Base-by-base conservation (phyloP, 139 green algal species). In the Penium margaritaceum region DNA sequence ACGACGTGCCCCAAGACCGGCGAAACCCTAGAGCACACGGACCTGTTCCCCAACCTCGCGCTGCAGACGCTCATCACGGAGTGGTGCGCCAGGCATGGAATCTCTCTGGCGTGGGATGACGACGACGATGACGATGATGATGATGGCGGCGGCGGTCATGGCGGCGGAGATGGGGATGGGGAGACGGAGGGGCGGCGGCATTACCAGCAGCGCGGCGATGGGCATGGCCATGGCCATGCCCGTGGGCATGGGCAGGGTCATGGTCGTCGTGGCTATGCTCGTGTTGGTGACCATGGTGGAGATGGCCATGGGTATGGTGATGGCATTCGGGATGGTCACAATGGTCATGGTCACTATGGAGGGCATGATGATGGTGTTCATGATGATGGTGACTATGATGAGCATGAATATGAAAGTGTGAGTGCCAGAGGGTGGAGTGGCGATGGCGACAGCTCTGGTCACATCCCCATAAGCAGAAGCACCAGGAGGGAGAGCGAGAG, bases 21-120 rank as follows among this genome's bases (percentile, higher is more conserved):
- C 51, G 30, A 33, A 24, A 60, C 29, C 12, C 51, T 60, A 6
- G 51, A 60, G 24, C 51, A 60, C 51, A 60, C 51, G 24, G 51
- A 60, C 24, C 30, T 60, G 24, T 60, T 60, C 51, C 51, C 51
- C 51, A 60, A 60, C 51, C 24, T 60, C 21, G 51, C 51, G 29
- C 51, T 60, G 29, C 29, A 60, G 30, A 24, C 51, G 24, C 51
- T 60, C 51, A 60, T 60, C 51, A 24, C 51, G 24, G 51, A 60
- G 14, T 60, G 51, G 51, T 60, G 51, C n/a, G 51, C 29, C 24
- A 60, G 30, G n/a, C 51, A 60, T 24, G 51, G 30, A 9, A n/a
- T 60, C 51, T n/a, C 29, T 6, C 51, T 60, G 24, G 51, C 51
- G 51, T 24, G 51, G 19, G 51, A 60, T 60, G 46, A 29, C 46